These are phyloP conservation scores for Aspergillus sp. DNA, from an alignment of 2,329 filamentous ascomycete species.

Conservation along the genomic window DNA sequence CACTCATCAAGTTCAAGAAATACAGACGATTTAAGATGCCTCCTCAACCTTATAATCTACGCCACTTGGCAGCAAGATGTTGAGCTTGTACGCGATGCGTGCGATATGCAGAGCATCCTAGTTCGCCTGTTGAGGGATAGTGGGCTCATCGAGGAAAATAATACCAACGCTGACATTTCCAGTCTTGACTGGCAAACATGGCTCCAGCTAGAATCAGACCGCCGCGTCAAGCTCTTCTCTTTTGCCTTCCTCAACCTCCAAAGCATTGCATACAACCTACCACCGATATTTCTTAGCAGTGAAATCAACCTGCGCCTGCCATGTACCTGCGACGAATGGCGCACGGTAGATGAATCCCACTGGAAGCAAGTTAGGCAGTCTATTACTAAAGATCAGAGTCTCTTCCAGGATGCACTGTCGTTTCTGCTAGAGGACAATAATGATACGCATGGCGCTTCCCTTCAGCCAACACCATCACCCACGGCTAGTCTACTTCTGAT, in stretches of 20 bases:
- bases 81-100: constrained; percentile 6
- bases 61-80: no score
- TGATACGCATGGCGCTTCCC: no score
- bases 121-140: constrained; percentile 20
- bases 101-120: constrained; percentile 23
- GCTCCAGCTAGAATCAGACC: constrained; percentile 22
- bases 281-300: constrained; percentile 24
- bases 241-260: constrained; percentile 29
- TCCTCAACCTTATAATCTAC: no score
- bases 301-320: constrained; percentile 29
- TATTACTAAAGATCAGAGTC: constrained; percentile 13
- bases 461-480: no score
- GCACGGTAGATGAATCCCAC: constrained; percentile 17
- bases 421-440: neutral
- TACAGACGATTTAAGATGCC: no score
- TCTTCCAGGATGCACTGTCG: constrained; percentile 23
- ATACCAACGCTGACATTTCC: no score
- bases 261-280: constrained; percentile 24
- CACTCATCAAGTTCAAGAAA: no score
- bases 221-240: constrained; percentile 26
- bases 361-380: constrained; percentile 18
- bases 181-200: constrained; percentile 24
- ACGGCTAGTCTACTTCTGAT: no score
- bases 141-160: neutral
- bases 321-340: constrained; percentile 25